phyloP scores from a whole-genome alignment of 2,329 filamentous ascomycete species.

The Ascosphaera apis region DNA sequence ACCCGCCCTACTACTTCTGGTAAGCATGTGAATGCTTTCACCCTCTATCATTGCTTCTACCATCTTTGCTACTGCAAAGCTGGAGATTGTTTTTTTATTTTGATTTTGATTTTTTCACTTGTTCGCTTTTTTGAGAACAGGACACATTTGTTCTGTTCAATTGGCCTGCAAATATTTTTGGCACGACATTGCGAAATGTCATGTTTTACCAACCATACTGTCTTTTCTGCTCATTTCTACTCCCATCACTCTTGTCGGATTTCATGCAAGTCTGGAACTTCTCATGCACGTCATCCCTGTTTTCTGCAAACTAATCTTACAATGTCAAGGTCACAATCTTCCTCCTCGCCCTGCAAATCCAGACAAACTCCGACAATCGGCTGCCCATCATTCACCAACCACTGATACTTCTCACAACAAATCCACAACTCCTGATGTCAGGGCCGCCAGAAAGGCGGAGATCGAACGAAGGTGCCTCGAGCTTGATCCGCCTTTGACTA shows the following conservation, averaged over 20 bases:
- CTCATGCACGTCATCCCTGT: not conserved
- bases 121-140: not conserved
- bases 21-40: constrained; percentile 2
- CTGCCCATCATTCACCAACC: too few relatives aligned
- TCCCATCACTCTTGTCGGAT: not conserved
- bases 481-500: constrained; percentile 40
- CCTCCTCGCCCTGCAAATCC: constrained; percentile 4
- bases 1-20: constrained; percentile 5
- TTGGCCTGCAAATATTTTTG: too few relatives aligned
- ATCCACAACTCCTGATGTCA: too few relatives aligned
- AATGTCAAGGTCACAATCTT: constrained; percentile 3
- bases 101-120: not conserved
- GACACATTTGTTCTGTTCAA: too few relatives aligned
- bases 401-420: too few relatives aligned
- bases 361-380: constrained; percentile 1
- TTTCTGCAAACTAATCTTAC: not conserved
- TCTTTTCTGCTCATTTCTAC: not conserved
- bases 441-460: constrained; percentile 39
- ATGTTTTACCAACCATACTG: not conserved
- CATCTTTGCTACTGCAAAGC: not conserved
- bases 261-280: constrained; percentile 1
- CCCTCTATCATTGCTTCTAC: not conserved
- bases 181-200: too few relatives aligned
- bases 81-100: not conserved
- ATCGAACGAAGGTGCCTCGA: constrained; percentile 47